Conservation (phyloP, 2,329 filamentous ascomycete species). For the Lasiodiplodia theobromae region DNA sequence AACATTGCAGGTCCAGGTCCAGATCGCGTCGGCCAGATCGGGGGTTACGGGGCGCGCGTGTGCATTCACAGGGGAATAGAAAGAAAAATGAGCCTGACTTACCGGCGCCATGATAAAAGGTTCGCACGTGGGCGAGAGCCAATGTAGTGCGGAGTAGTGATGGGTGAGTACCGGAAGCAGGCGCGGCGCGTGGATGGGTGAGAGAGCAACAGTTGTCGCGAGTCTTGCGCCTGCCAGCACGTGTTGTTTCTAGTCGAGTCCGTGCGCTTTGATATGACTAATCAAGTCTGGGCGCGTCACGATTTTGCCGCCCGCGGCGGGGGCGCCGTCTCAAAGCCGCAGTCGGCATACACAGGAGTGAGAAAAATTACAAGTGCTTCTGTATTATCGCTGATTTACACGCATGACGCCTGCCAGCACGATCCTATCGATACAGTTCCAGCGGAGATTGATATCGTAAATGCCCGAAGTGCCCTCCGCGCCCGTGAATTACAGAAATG, state of each 20-base stretch:
- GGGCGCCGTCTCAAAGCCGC: not conserved
- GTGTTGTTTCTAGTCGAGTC: constrained; percentile 13
- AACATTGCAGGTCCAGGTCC: not conserved
- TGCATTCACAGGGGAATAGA: not conserved
- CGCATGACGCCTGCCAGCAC: constrained; percentile 17
- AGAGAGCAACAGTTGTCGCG: constrained; percentile 16
- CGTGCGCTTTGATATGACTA: not conserved
- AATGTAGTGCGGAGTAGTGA: not conserved
- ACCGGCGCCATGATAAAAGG: constrained; percentile 16
- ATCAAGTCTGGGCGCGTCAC: not conserved
- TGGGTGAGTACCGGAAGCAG: not conserved
- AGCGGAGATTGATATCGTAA: constrained; percentile 25
- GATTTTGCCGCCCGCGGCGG: not conserved
- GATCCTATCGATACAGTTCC: constrained; percentile 19
- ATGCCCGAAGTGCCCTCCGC: constrained; percentile 13
- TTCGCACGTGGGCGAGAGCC: not conserved
- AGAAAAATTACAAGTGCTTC: not conserved
- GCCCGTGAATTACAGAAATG: constrained; percentile 21
- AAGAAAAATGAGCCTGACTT: not conserved
- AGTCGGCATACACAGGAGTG: not conserved
- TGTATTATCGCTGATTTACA: constrained; percentile 25
- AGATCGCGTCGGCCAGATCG: constrained; percentile 16
- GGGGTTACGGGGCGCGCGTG: constrained; percentile 11
- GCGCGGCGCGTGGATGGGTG: constrained; percentile 15
- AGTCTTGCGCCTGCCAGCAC: constrained; percentile 12